Percentiles rank a stretch among this genome's conserved stretches.
Conservation (phyloP, 2,329 filamentous ascomycete genomes). For the Eurotiales sp. region DNA sequence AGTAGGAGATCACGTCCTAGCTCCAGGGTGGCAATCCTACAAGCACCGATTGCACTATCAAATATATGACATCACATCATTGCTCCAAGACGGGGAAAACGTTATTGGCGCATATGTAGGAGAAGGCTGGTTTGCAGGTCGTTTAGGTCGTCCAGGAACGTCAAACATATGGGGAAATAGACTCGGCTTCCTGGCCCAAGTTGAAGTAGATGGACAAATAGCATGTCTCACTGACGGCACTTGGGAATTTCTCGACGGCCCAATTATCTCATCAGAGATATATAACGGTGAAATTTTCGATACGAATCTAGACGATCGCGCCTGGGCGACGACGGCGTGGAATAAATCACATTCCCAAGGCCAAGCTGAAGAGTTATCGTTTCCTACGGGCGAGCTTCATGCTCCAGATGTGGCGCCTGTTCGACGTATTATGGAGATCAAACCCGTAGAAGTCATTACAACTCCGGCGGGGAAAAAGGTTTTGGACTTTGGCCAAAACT, state of each 20-base stretch:
- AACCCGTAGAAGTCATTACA: slow-evolving; percentile 25
- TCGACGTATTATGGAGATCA: slow-evolving; percentile 28
- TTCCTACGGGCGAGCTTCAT: slow-evolving; percentile 30
- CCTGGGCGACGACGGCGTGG: neutral
- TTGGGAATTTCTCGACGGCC: slow-evolving; percentile 20
- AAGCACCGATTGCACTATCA: slow-evolving; percentile 37
- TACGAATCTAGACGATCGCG: slow-evolving; percentile 26
- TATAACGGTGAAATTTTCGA: slow-evolving; percentile 37
- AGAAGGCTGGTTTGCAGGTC: slow-evolving; percentile 46
- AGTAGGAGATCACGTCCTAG: slow-evolving; percentile 19
- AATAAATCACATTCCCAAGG: neutral
- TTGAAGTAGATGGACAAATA: neutral
- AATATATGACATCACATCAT: slow-evolving; percentile 40
- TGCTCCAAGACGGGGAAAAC: slow-evolving; percentile 30
- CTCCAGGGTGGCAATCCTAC: slow-evolving; percentile 32
- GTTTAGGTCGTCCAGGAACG: neutral
- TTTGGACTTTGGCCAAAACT: slow-evolving; percentile 57
- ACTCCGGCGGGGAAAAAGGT: slow-evolving; percentile 46
- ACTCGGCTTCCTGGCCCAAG: neutral
- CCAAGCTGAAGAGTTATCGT: slow-evolving; percentile 5
- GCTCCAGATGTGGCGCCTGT: slow-evolving; percentile 45
- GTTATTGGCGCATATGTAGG: slow-evolving; percentile 38
- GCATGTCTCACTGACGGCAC: neutral
- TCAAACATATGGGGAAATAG: neutral
- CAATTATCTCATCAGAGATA: slow-evolving; percentile 23